A percentile compares a stretch with the other conserved stretches of the same genome.
Evolutionary conservation across 768 basidiomycete genomes (phyloP).

Genomic region (Tricholoma sp.): DNA sequence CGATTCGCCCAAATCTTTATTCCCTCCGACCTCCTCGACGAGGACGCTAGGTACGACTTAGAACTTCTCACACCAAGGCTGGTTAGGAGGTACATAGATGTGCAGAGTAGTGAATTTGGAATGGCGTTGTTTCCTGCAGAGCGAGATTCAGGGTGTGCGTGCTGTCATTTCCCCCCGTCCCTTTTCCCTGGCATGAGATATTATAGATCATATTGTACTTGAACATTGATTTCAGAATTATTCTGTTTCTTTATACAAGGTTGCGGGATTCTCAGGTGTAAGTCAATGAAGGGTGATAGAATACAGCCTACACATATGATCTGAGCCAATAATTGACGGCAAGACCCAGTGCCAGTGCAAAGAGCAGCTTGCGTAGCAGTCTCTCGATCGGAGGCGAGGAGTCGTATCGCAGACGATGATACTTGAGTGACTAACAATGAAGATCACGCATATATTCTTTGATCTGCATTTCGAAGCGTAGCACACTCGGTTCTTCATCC

Average conservation of each 20-base stretch:
- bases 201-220: no score
- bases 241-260: no score
- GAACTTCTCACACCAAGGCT: not conserved
- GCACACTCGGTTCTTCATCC: no score
- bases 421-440: no score
- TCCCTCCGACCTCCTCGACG: not conserved
- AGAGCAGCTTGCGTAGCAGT: slow-evolving; percentile 20
- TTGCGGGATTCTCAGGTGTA: not conserved
- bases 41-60: not conserved
- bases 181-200: no score
- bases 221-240: no score
- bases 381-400: no score
- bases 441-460: no score
- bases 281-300: not conserved
- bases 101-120: not conserved
- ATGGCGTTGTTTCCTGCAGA: not conserved
- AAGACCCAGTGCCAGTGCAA: slow-evolving; percentile 18
- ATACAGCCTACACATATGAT: slow-evolving; percentile 3
- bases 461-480: no score
- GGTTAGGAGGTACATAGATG: not conserved
- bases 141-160: not conserved
- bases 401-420: no score
- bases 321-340: slow-evolving; percentile 20
- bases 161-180: no score
- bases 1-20: not conserved